A percentile compares a stretch with the other conserved stretches of the same genome.
phyloP scores from a whole-genome alignment of 257 asterid genomes.

The Vinca minor region DNA sequence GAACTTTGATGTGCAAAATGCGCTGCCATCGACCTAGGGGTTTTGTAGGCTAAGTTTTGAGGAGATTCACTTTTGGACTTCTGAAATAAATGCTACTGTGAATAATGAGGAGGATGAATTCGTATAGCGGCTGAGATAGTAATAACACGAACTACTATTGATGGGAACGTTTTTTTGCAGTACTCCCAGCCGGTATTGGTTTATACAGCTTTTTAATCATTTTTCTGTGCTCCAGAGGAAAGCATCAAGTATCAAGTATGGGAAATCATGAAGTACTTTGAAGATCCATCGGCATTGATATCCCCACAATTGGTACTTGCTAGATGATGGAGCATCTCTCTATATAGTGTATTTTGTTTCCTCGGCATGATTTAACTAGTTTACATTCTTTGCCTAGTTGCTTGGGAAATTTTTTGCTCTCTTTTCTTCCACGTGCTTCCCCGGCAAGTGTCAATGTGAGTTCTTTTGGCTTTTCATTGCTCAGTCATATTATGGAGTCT shows the following conservation, averaged over 20 bases:
- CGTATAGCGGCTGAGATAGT: not conserved
- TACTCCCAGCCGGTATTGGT: slow-evolving; percentile 12
- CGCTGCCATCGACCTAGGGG: not conserved
- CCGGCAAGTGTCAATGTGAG: slow-evolving; percentile 14
- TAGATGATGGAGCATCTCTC: not conserved
- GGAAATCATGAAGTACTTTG: not conserved
- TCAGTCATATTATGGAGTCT: not conserved
- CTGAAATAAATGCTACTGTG: not conserved
- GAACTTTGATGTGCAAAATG: slow-evolving; percentile 7
- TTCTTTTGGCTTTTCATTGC: not conserved
- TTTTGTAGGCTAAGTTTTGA: not conserved
- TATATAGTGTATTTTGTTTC: not conserved
- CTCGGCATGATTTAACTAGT: not conserved
- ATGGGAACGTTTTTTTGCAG: slow-evolving; percentile 11
- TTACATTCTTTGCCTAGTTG: not conserved
- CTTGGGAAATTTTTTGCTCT: slow-evolving; percentile 13
- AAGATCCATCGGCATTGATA: not conserved
- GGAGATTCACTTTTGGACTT: not conserved
- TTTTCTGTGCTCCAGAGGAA: slow-evolving; percentile 5
- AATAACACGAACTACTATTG: not conserved
- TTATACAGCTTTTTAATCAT: not conserved
- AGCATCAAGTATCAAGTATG: not conserved
- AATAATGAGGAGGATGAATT: slow-evolving; percentile 5
- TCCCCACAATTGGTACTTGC: slow-evolving; percentile 1
- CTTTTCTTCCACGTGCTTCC: slow-evolving; percentile 1